Base-by-base conservation (phyloP, 495 filamentous ascomycete species). In the Lophiostoma macrostomum region DNA sequence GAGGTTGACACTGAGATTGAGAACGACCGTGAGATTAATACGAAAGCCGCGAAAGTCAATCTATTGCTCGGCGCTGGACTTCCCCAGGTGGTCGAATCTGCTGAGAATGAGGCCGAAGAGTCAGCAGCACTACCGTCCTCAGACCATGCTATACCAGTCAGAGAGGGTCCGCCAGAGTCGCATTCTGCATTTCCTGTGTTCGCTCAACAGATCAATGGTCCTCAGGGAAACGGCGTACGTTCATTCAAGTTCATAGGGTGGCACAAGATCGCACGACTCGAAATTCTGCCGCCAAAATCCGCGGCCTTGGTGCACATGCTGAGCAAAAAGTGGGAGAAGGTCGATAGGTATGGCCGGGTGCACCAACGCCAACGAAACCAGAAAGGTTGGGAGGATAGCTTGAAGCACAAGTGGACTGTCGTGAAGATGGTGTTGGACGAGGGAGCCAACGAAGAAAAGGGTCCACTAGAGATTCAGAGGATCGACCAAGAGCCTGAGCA, bases 181-280 rank as follows among this genome's bases (percentile, higher is more conserved):
- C 42, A 31, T 19, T 27, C 10, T 11, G 5, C 42, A 10, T 46
- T 46, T 32, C 24, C 42, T 8, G 42, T 31, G 11, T 46, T 46
- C 42, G 42, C 13, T 4, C 42, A 46, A 7, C 24, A 4, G 5
- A n/a, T 14, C 23, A 4, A 5, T 23, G 10, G 4, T 22, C 14
- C 5, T 19, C 5, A 18, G 8, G 16, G 36, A 10, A n/a, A 32
- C 8, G 29, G 29, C 8, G 39, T 13, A 3, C 25, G 42, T 4
- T 29, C 12, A 11, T 46, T 46, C 42, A 30, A 46, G 18, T 46
- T 46, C 28, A 27, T 46, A 4, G 42, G 42, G 4, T 46, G 42
- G 42, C 32, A 46, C 24, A 29, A 31, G 13, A 32, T 46, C 24
- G 13, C 42, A 10, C 20, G 27, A 16, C 8, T 46, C 5, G 22